phyloP scores from a whole-genome alignment of 2,329 filamentous ascomycete genomes.

The Pyrenophora seminiperda region DNA sequence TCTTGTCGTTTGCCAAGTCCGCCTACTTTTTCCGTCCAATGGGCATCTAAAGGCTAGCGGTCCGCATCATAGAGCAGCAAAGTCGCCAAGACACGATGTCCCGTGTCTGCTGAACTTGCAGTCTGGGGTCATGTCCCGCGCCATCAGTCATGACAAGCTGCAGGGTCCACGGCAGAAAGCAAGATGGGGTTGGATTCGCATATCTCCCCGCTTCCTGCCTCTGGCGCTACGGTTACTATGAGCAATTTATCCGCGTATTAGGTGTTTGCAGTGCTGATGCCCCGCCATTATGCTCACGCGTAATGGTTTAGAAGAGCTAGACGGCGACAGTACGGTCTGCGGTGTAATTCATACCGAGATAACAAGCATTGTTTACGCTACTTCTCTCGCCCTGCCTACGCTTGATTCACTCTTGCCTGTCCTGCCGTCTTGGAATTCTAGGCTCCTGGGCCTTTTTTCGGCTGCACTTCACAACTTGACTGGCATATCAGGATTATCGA shows the following conservation, averaged over 20 bases:
- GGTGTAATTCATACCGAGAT: conserved; percentile 4
- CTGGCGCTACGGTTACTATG: conserved; percentile 21
- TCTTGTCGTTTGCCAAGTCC: conserved; percentile 30
- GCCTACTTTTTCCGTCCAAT: conserved; percentile 24
- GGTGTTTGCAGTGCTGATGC: conserved; percentile 11
- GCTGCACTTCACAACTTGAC: conserved; percentile 4
- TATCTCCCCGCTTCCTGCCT: conserved; percentile 12
- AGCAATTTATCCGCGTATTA: conserved; percentile 29
- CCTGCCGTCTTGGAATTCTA: conserved; percentile 18
- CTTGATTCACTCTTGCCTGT: conserved; percentile 8
- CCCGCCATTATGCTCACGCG: conserved; percentile 14
- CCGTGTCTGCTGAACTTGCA: neutral
- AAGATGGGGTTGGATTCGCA: neutral
- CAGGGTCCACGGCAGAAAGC: neutral
- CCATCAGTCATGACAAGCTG: no score
- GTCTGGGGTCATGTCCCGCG: neutral
- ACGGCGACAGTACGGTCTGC: neutral
- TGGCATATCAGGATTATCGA: neutral
- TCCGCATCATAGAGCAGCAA: conserved; percentile 10
- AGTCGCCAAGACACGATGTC: neutral
- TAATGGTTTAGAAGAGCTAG: conserved; percentile 12
- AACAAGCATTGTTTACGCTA: conserved; percentile 16
- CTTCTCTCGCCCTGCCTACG: neutral
- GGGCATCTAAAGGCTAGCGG: no score
- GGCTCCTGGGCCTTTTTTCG: conserved; percentile 14